These are phyloP conservation scores for Arabis hirsuta DNA, from an alignment of 345 rosid species.

Conservation along the genomic window DNA sequence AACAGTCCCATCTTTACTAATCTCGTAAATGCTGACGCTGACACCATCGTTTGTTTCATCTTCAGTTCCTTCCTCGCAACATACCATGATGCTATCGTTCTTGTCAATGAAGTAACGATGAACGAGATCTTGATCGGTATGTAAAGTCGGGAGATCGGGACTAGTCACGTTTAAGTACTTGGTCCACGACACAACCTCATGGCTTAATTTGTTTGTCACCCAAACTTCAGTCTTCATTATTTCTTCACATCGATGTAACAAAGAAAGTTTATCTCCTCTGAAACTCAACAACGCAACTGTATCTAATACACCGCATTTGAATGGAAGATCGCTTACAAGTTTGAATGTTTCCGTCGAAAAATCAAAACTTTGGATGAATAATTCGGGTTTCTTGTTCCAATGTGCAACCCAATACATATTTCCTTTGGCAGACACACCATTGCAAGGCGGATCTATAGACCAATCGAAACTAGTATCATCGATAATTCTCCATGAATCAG, in stretches of 20 bases:
- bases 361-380: slow-evolving; percentile 35
- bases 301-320: slow-evolving; percentile 12
- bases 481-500: slow-evolving; percentile 31
- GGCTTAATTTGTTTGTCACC: slow-evolving; percentile 24
- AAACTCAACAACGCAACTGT: slow-evolving; percentile 35
- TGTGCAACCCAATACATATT: slow-evolving; percentile 44
- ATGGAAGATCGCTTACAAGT: slow-evolving; percentile 8
- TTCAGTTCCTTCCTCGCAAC: slow-evolving; percentile 24
- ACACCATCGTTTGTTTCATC: slow-evolving; percentile 23
- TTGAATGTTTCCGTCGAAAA: slow-evolving; percentile 31
- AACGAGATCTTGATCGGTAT: slow-evolving; percentile 33
- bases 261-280: slow-evolving; percentile 37
- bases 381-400: slow-evolving; percentile 32
- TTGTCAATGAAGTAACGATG: slow-evolving; percentile 39
- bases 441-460: slow-evolving; percentile 40
- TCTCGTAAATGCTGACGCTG: slow-evolving; percentile 19
- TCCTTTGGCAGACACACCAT: slow-evolving; percentile 40
- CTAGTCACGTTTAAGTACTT: slow-evolving; percentile 30
- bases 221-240: slow-evolving; percentile 35
- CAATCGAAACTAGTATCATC: slow-evolving; percentile 27
- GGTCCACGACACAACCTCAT: slow-evolving; percentile 33
- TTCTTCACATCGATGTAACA: slow-evolving; percentile 35
- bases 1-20: slow-evolving; percentile 32
- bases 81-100: slow-evolving; percentile 28
- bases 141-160: slow-evolving; percentile 32